These are phyloP conservation scores for Starmerella sirachaensis DNA, from an alignment of 805 yeast species.

Conservation along the genomic window DNA sequence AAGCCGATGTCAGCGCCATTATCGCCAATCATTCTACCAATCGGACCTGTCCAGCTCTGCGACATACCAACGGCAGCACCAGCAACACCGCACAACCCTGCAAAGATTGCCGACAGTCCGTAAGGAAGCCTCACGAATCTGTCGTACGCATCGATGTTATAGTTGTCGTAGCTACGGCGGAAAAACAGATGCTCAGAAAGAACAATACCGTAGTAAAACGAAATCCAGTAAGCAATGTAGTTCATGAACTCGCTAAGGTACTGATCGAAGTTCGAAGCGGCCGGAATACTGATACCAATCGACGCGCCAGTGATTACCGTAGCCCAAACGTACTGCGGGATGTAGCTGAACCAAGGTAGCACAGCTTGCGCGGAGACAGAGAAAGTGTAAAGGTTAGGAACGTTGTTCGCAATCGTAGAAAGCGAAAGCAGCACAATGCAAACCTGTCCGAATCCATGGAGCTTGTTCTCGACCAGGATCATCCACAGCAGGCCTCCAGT, in stretches of 20 bases:
- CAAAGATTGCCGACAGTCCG: constrained; percentile 68
- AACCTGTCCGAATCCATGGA: constrained; percentile 83
- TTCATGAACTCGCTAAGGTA: constrained; percentile 85
- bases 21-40: constrained; percentile 48
- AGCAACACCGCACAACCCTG: constrained; percentile 69
- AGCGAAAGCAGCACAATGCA: constrained; percentile 73
- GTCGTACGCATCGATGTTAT: constrained; percentile 52
- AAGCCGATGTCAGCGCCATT: constrained; percentile 81
- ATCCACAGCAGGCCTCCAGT: constrained; percentile 78
- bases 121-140: constrained; percentile 50
- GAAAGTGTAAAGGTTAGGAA: constrained; percentile 88
- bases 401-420: constrained; percentile 81
- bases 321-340: constrained; percentile 83
- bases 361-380: constrained; percentile 77
- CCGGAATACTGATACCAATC: constrained; percentile 82
- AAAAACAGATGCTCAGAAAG: constrained; percentile 76
- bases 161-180: constrained; percentile 49
- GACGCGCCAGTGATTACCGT: constrained; percentile 60
- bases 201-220: constrained; percentile 65
- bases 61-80: constrained; percentile 83
- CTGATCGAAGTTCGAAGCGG: constrained; percentile 55
- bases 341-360: constrained; percentile 58
- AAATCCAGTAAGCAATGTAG: constrained; percentile 80
- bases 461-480: constrained; percentile 62
- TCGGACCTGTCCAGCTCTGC: constrained; percentile 68